Percentiles rank a stretch among this genome's conserved stretches.
These are phyloP conservation scores for Saccharomycopsis phalli DNA, from an alignment of 1,139 yeast genomes.

Conservation along the genomic window DNA sequence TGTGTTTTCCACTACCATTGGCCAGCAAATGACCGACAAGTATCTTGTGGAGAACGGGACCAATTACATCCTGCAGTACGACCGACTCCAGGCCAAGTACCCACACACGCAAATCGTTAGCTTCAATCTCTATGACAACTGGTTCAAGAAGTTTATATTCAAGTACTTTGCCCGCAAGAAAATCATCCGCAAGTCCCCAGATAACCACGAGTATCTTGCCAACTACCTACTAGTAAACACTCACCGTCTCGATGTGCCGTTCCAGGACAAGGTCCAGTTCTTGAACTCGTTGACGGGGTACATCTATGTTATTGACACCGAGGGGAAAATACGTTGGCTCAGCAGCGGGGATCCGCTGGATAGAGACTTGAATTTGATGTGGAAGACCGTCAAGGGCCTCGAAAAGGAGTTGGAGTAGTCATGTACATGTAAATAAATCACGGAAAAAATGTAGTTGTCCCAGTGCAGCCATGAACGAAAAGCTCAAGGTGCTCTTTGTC, in stretches of 20 bases:
- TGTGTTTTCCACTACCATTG: slow-evolving; percentile 60
- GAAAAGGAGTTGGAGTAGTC: slow-evolving; percentile 22
- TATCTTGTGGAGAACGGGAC: slow-evolving; percentile 40
- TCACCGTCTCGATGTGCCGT: slow-evolving; percentile 47
- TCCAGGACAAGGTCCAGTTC: slow-evolving; percentile 54
- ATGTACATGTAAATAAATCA: not conserved
- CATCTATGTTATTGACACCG: slow-evolving; percentile 64
- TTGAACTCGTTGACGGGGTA: slow-evolving; percentile 81
- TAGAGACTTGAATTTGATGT: slow-evolving; percentile 51
- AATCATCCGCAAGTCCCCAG: slow-evolving; percentile 26
- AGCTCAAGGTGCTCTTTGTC: not conserved
- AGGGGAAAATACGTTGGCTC: slow-evolving; percentile 82
- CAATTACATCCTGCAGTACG: slow-evolving; percentile 25
- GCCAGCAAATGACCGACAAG: slow-evolving; percentile 57
- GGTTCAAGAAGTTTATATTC: slow-evolving; percentile 56
- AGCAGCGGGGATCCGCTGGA: slow-evolving; percentile 73
- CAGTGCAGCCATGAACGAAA: not conserved
- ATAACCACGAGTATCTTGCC: slow-evolving; percentile 44
- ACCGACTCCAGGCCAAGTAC: slow-evolving; percentile 29
- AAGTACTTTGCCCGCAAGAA: slow-evolving; percentile 41
- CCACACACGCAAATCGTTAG: slow-evolving; percentile 66
- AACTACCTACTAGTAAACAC: slow-evolving; percentile 59
- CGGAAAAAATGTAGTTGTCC: not conserved
- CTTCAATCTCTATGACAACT: slow-evolving; percentile 63
- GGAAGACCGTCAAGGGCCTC: slow-evolving; percentile 55